Evolutionary conservation across 306 rosid species (phyloP), one percentile per base, ranked within the genome.

Genomic region (Luffa acutangula): DNA sequence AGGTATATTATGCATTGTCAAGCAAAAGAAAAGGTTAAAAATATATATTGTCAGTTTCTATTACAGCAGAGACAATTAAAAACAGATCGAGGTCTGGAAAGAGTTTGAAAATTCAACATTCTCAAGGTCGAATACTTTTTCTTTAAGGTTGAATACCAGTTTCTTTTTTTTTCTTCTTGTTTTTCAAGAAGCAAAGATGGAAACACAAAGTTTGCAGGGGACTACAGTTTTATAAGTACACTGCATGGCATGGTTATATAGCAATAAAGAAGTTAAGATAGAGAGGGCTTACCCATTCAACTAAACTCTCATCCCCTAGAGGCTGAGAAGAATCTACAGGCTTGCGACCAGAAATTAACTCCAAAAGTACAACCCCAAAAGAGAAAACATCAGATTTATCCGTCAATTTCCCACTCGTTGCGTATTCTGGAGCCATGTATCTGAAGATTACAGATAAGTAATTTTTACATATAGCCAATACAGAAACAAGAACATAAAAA

Each of bases 361-460:
- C 98, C 89, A 93, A 85, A 82, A 93, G 98, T 78, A 96, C 97
- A 69, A 96, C 99, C 39, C 99, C 98, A 6, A 69, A 96, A 60
- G 99, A 96, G 81, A 89, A 96, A 84, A 96, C 99, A 79, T 96
- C 99, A 11, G 99, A 95, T 79, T 93, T 95, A 65, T 95, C 99
- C 2, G 99, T 95, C 83, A 95, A 86, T 85, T 95, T 96, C 17
- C 99, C 99, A 87, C 99, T 96, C 31, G 98, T 93, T 11, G 99
- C 99, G 77, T 96, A 96, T 84, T 96, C 99, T 41, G 99, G 98
- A 56, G 99, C 99, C 99, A 96, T 91, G 83, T 96, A 96, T 85
- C 98, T 93, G 89, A 4, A 77, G 80, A 63, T 84, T 75, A 80
- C 75, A 87, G 39, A 84, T 10, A 41, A 41, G 63, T 69, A 33